Base-by-base conservation (phyloP, 139 green algal species). In the Micractinium sp. region DNA sequence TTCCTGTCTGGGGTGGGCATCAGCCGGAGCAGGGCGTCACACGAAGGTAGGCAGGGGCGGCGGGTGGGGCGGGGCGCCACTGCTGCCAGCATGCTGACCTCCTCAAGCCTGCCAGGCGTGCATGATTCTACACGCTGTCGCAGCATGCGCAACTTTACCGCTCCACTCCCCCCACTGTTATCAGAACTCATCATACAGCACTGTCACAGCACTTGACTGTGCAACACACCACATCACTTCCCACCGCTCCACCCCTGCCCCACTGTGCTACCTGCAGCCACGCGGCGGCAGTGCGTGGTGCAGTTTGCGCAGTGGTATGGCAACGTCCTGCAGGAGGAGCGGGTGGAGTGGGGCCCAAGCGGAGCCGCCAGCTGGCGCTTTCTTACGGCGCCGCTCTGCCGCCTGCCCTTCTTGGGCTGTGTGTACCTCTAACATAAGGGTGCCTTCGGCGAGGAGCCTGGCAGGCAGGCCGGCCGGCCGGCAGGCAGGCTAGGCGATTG, bases 291-390 rank as follows among this genome's bases (percentile, higher is more conserved):
- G 29, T 85, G 80, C 60, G 47, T 85, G 47, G 47, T 33, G 47
- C 80, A 73, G 31, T 85, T 85, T 19, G 39, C 29, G 14, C 47
- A 85, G 80, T 85, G 80, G 80, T 85, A 85, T 47, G 80, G 80
- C 5, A 47, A 71, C 53, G 31, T 85, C 20, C 47, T 85, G 80
- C 80, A 69, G 47, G 16, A 29, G 53, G 29, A 66, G 53, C 31
- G 23, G 29, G 29, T 85, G 47, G 47, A 85, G 29, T 85, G 80
- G 80, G 53, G 71, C 31, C 19, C 19, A 12, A 29, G 80, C 47
- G 9, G 47, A 56, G 47, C 47, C 53, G 47, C 47, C 29, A 5
- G 25, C 15, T 71, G 53, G 80, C 80, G 78, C 78, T 27, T 83
- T 13, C 35, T 85, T 0, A 20, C 19, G 14, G 47, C 47, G 27